These are phyloP conservation scores for Endocarpon pusillum DNA, from an alignment of 495 filamentous ascomycete genomes.

Conservation along the genomic window DNA sequence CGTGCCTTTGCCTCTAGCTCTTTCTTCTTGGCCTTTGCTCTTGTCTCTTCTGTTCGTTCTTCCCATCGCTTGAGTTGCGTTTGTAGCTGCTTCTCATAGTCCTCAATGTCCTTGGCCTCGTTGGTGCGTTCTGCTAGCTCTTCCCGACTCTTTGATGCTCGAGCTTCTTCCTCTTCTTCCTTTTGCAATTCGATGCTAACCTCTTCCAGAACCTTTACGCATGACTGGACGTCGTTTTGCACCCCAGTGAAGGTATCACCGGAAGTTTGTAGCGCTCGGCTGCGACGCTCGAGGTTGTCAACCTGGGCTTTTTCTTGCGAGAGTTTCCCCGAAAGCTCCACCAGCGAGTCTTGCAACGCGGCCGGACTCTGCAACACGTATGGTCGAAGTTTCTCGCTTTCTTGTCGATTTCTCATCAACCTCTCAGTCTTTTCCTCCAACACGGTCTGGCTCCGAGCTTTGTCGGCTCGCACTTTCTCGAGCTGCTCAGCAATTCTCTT, in stretches of 20 bases:
- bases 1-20: constrained; percentile 58
- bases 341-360: constrained; percentile 62
- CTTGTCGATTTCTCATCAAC: constrained; percentile 42
- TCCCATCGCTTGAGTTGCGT: constrained; percentile 69
- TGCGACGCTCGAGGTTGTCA: constrained; percentile 69
- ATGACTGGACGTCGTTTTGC: constrained; percentile 62
- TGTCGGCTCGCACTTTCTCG: constrained; percentile 57
- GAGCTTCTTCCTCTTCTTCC: constrained; percentile 72
- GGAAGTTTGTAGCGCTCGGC: constrained; percentile 79
- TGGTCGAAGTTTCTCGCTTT: constrained; percentile 72
- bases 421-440: constrained; percentile 66
- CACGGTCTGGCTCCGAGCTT: constrained; percentile 46
- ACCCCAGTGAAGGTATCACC: constrained; percentile 78
- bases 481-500: constrained; percentile 61
- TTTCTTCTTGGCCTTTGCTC: constrained; percentile 63
- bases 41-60: constrained; percentile 66
- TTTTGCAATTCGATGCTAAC: constrained; percentile 66
- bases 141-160: constrained; percentile 65
- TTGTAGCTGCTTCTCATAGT: constrained; percentile 65
- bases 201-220: constrained; percentile 78
- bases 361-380: constrained; percentile 81
- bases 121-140: constrained; percentile 74
- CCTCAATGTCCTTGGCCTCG: constrained; percentile 78
- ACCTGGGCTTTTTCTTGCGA: constrained; percentile 62
- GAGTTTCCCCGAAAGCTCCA: constrained; percentile 63